Base-by-base conservation (phyloP, 2,329 filamentous ascomycete genomes). In the Aspergillus jensenii region DNA sequence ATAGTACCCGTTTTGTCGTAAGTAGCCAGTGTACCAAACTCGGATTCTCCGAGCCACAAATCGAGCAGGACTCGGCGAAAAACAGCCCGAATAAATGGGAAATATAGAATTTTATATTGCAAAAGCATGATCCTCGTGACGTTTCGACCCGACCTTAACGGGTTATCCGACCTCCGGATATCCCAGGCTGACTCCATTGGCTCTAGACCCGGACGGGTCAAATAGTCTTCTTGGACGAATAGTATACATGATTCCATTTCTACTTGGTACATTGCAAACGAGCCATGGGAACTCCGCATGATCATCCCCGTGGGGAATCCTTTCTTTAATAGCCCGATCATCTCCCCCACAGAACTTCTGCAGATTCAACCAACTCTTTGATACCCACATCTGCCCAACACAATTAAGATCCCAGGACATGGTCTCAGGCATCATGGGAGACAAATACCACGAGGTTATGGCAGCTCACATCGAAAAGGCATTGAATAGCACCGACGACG, bases 401-500 rank as follows among this genome's bases (percentile, higher is more conserved):
- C 17, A 37, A 3, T 15, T 2, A 8, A 33, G 19, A 40, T n/a
- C 23, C 19, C 12, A 17, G 17, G n/a, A 14, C n/a, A 9, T 19
- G 37, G 21, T 21, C 9, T 39, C 9, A n/a, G 5, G 15, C 23
- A 35, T 15, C 9, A 52, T 52, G 49, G 49, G 25, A 33, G 49
- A 44, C 49, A 52, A 52, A 52, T 23, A 43, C 33, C 17, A 14
- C 11, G 49, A 52, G n/a, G 39, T 12, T n/a, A 17, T 52, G 14
- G n/a, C 49, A 2, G 49, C 49, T 25, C 49, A 52, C 25, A 43
- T 52, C 49, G 37, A 43, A n/a, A 52, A 52, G 23, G 39, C 37
- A 5, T 11, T 19, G 15, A 53, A 53, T 21, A 37, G 2, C 19
- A 46, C 41, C 17, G 40, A 53, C 14, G 51, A 52, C 39, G 41